phyloP scores from a whole-genome alignment of 768 basidiomycete genomes.

The Megacollybia marginata region DNA sequence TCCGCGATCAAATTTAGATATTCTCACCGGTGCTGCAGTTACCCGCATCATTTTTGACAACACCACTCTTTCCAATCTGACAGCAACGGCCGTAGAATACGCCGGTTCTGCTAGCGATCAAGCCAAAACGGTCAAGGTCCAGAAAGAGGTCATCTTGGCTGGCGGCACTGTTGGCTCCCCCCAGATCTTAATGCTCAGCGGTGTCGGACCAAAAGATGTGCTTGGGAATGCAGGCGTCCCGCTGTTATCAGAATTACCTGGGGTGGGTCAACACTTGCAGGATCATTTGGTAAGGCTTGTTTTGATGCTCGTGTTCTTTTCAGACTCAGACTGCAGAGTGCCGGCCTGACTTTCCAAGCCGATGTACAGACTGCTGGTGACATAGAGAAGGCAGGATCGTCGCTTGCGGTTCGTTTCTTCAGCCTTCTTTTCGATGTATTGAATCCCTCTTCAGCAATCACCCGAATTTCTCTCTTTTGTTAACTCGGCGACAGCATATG shows the following conservation, averaged over 20 bases:
- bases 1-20: slow-evolving; percentile 48
- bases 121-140: slow-evolving; percentile 41
- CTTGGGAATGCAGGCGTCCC: slow-evolving; percentile 34
- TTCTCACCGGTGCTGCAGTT: slow-evolving; percentile 49
- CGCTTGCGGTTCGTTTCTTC: neutral
- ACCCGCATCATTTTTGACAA: slow-evolving; percentile 38
- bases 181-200: slow-evolving; percentile 43
- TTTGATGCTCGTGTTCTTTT: neutral
- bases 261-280: slow-evolving; percentile 50
- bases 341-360: neutral
- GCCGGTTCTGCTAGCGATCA: slow-evolving; percentile 24
- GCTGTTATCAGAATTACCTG: slow-evolving; percentile 35
- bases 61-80: slow-evolving; percentile 23
- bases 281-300: slow-evolving; percentile 36
- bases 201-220: slow-evolving; percentile 44
- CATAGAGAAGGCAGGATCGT: neutral
- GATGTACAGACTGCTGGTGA: neutral
- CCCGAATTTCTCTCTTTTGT: slow-evolving; percentile 34
- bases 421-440: neutral
- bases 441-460: neutral
- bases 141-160: slow-evolving; percentile 50
- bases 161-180: slow-evolving; percentile 45
- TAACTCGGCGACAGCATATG: slow-evolving; percentile 44
- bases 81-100: slow-evolving; percentile 42
- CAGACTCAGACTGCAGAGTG: neutral